Evolutionary conservation across 2,329 filamentous ascomycete genomes (phyloP), one percentile per base, ranked within the genome.

Genomic region (Phaeosphaeriaceae sp.): DNA sequence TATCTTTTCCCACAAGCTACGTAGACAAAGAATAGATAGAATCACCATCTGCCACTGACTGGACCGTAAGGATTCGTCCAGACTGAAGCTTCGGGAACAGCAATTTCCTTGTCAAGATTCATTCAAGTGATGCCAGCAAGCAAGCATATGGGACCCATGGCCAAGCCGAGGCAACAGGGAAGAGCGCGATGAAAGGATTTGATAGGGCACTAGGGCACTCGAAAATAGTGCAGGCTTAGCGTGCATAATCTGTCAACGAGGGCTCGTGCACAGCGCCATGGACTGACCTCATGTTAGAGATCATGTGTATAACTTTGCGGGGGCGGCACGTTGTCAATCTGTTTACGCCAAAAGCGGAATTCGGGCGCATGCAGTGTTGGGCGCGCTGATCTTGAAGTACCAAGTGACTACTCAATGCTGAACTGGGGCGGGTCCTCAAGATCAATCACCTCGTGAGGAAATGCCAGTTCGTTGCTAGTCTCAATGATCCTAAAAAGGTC

Each of bases 141-240:
- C 23, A 7, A 8, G 11, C 7, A 11, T 26, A 26, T 26, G 23
- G 7, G 23, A 26, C 11, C 23, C 32, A 5, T 17, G 11, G 23
- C 29, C n/a, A 28, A 35, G 41, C 30, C 41, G 41, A 43, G 41
- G 41, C 29, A 37, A 42, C 41, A 29, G 52, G 46, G 34, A 50
- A n/a, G n/a, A n/a, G n/a, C n/a, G n/a, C n/a, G 61, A 55, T 50
- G 46, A 54, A 39, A 30, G 16, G 36, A 49, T 51, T 42, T 50
- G 45, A 46, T 55, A 56, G 60, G 56, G 30, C 45, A 15, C n/a
- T 55, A 55, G 55, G 51, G 32, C 41, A 13, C 2, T 3, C 8
- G 36, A 28, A 4, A 11, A 46, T 55, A 56, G 58, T 49, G 38
- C 40, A 43, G 47, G 49, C 41, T 46, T 57, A 59, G 57, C 54